Conservation (phyloP, 2,329 filamentous ascomycete genomes). For the Chrysoporthe puriensis region DNA sequence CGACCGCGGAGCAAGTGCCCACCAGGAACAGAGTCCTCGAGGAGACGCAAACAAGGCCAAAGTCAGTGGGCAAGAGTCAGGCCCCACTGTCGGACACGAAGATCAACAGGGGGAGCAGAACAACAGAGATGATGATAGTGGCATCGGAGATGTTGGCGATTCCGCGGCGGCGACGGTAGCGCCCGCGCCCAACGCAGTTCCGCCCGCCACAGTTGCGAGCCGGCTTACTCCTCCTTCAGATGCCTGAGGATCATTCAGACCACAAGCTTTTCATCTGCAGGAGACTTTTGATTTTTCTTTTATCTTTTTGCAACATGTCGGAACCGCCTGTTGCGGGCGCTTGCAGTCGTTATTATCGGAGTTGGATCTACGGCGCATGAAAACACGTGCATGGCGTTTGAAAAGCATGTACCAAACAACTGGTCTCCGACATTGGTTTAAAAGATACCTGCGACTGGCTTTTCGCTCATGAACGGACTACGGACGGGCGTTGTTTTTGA, state of each 20-base stretch:
- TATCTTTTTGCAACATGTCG: not conserved
- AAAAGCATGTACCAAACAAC: not conserved
- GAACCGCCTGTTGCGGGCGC: not conserved
- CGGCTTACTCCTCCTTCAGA: constrained; percentile 28
- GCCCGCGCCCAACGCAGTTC: not conserved
- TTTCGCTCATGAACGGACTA: constrained; percentile 8
- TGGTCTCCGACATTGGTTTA: constrained; percentile 1
- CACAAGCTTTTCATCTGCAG: not conserved
- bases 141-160: constrained; percentile 27
- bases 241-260: not conserved
- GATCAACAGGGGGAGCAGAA: constrained; percentile 20
- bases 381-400: not conserved
- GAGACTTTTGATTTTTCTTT: not conserved
- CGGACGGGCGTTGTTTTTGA: not conserved
- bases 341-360: not conserved
- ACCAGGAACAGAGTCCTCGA: constrained; percentile 9
- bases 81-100: not conserved
- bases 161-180: constrained; percentile 12
- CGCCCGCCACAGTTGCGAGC: constrained; percentile 21
- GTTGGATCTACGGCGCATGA: not conserved
- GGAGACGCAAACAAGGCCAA: constrained; percentile 15
- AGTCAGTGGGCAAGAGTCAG: not conserved
- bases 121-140: constrained; percentile 28
- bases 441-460: constrained; percentile 24
- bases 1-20: constrained; percentile 4